Percentiles rank a stretch among this genome's conserved stretches.
Evolutionary conservation across 164 flowering plant species (phyloP).

Genomic region (Sextonia rubra): DNA sequence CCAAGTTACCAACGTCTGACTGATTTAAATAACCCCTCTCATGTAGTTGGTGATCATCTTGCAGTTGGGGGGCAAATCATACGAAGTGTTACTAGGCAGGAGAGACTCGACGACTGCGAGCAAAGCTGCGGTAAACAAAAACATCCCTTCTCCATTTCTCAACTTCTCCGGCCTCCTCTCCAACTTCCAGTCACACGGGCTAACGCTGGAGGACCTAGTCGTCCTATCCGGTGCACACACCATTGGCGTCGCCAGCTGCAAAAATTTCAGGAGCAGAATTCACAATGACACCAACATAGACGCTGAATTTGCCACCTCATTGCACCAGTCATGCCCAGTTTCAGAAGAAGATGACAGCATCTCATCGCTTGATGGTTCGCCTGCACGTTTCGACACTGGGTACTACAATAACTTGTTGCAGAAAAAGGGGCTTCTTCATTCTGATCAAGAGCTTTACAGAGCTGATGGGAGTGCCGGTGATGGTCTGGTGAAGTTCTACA

Average conservation of each 20-base stretch:
- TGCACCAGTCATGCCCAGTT: not conserved
- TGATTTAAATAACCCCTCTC: too few species aligned
- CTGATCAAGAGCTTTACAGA: not conserved
- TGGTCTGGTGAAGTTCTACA: not conserved
- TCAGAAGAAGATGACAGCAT: not conserved
- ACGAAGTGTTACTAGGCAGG: not conserved
- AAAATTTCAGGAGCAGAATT: not conserved
- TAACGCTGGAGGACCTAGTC: not conserved
- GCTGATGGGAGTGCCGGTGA: not conserved
- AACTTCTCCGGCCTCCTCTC: not conserved
- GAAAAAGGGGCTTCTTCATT: conserved; percentile 1
- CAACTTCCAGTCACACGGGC: not conserved
- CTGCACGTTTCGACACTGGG: not conserved
- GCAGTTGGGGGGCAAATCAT: conserved; percentile 1
- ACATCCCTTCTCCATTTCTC: not conserved
- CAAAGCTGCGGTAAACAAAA: not conserved
- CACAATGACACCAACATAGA: conserved; percentile 1
- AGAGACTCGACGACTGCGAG: conserved; percentile 3
- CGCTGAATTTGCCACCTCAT: not conserved
- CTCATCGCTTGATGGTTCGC: not conserved
- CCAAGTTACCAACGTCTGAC: not conserved
- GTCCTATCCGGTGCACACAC: conserved; percentile 1
- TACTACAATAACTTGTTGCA: not conserved
- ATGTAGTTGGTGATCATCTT: not conserved
- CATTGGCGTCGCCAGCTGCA: not conserved